Evolutionary conservation across 2,329 filamentous ascomycete genomes (phyloP), one percentile per base, ranked within the genome.

Genomic region (Diaporthe helianthi): DNA sequence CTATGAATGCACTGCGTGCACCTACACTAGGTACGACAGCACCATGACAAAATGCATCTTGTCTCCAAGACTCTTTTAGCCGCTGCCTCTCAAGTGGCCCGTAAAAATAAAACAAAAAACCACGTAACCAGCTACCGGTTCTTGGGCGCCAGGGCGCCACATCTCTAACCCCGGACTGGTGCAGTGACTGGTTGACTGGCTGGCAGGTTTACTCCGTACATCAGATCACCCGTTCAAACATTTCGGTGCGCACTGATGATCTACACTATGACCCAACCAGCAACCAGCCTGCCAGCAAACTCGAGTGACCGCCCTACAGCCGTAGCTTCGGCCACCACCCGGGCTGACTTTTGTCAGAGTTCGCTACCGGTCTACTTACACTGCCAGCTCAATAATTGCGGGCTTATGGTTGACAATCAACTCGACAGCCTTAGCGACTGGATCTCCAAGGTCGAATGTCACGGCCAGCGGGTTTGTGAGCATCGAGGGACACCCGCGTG

Each of bases 161-260:
- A 10, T 36, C 22, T 29, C 6, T 4, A 4, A 36, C 58, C 58
- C 44, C 44, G 29, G 58, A 63, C 41, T 36, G 44, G n/a, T 24
- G 4, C 44, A 47, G n/a, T 47, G 58, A 49, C 29, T n/a, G 41
- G 41, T 49, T 6, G 58, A 36, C 41, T 33, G 41, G 41, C 47
- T 46, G 38, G 10, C 55, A 24, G 41, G 55, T 61, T 12, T 41
- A 36, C 41, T 36, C n/a, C n/a, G 44, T 22, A 49, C 58, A 47
- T 36, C 58, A 63, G 58, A 63, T 63, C 58, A 36, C 17, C 58
- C 58, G 44, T 46, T 63, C 36, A 63, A 63, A 63, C 58, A 49
- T 17, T n/a, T 19, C 44, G 44, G 7, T 49, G 44, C 58, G 58
- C 58, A 63, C 58, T 63, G 44, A 63, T 49, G 58, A 63, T 63